Evolutionary conservation across 2,329 filamentous ascomycete genomes (phyloP), one percentile per base, ranked within the genome.

Genomic region (Pseudogymnoascus sp.): DNA sequence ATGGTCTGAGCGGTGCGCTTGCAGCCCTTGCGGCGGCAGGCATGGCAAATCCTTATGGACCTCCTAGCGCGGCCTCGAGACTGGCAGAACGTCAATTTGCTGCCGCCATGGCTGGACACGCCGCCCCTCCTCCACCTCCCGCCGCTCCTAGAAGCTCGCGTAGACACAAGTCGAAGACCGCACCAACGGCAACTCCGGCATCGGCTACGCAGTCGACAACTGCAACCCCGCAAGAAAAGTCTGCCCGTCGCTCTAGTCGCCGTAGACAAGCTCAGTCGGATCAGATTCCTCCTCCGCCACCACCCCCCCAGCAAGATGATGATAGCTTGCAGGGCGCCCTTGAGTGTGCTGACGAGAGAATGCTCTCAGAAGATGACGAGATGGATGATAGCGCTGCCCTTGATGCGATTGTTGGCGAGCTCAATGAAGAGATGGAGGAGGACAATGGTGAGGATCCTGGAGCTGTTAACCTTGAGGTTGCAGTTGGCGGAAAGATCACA

Each of bases 341-440:
- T 3, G 95, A 98, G 77, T 97, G 93, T 75, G 93, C 92, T 6
- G 93, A 98, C 73, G 93, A 98, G 77, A 90, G 90, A 73, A 90
- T 91, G 63, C 76, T 97, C 11, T 88, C 87, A 13, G 89, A 90
- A 37, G 88, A 90, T 14, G 87, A 88, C 1, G 85, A 86, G 14
- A 79, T 87, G 63, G 86, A 86, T 14, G 88, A 90, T 34, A 79
- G 78, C 54, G 83, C 83, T 68, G 86, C 89, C 5, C 78, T 98
- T 61, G 91, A 96, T 74, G 87, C 91, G 21, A 90, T 98, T 66
- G 88, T 97, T n/a, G 92, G 93, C 65, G 91, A 96, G 69, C 79
- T 97, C 1, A 92, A 97, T 64, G 90, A 93, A 66, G 91, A 93
- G 34, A 87, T 93, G 75, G 84, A 91, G 61, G 88, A 89, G 63